phyloP scores from a whole-genome alignment of 495 filamentous ascomycete genomes.

The Penicillium macrosclerotiorum region DNA sequence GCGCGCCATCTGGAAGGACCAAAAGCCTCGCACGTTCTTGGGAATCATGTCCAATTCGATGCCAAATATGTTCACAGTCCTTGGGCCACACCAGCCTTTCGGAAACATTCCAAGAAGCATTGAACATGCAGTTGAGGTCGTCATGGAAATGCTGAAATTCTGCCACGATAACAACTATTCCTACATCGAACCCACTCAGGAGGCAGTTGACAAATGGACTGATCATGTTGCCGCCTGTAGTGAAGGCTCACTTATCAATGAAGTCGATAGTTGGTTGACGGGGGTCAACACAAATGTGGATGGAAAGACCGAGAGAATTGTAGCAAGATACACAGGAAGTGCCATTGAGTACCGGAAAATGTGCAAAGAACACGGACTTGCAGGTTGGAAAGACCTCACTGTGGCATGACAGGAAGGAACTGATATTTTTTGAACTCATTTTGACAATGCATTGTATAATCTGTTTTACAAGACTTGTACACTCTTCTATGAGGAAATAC shows the following conservation, averaged over 20 bases:
- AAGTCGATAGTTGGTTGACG: slow-evolving; percentile 34
- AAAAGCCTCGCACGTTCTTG: slow-evolving; percentile 24
- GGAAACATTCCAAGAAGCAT: slow-evolving; percentile 21
- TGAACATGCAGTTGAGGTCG: slow-evolving; percentile 19
- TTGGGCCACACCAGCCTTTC: slow-evolving; percentile 32
- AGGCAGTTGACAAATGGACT: slow-evolving; percentile 20
- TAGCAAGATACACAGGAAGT: slow-evolving; percentile 28
- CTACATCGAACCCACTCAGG: slow-evolving; percentile 15
- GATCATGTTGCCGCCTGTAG: slow-evolving; percentile 19
- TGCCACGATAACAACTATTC: slow-evolving; percentile 19
- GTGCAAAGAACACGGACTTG: no score
- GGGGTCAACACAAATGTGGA: slow-evolving; percentile 34
- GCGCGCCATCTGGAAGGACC: slow-evolving; percentile 21
- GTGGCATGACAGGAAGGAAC: no score
- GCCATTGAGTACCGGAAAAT: slow-evolving; percentile 23
- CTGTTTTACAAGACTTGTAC: no score
- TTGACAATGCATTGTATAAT: no score
- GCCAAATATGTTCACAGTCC: slow-evolving; percentile 38
- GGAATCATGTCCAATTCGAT: slow-evolving; percentile 26
- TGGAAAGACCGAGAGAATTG: slow-evolving; percentile 25
- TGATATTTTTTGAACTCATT: no score
- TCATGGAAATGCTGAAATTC: slow-evolving; percentile 15
- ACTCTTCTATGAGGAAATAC: no score
- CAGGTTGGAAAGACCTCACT: no score
- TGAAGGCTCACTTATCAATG: slow-evolving; percentile 18